Evolutionary conservation across 2,329 filamentous ascomycete species (phyloP).

Genomic region (Rutstroemia sydowiana): DNA sequence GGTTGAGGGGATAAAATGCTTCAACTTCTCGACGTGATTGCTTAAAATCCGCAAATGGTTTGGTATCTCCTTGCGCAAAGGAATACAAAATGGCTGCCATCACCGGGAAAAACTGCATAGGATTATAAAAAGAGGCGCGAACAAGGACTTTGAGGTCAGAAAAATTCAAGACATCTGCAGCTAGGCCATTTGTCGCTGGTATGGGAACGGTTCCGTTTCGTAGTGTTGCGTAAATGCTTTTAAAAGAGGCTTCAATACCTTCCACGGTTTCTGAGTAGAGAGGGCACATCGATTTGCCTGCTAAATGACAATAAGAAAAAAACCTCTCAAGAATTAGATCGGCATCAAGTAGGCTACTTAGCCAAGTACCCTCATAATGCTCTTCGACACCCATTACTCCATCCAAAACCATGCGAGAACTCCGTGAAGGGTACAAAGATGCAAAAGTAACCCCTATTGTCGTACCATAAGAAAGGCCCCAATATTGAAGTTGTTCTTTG

Average conservation of each 20-base stretch:
- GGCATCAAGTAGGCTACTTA: neutral
- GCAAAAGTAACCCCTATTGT: conserved; percentile 11
- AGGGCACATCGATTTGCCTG: neutral
- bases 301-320: neutral
- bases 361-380: neutral
- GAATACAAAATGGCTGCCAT: neutral
- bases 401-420: conserved; percentile 12
- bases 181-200: neutral
- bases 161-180: neutral
- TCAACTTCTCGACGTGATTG: neutral
- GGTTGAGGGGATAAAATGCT: neutral
- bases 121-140: neutral
- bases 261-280: neutral
- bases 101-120: neutral
- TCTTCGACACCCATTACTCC: conserved; percentile 2
- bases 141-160: neutral
- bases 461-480: conserved; percentile 13
- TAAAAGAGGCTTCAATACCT: neutral
- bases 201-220: neutral
- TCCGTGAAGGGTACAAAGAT: conserved; percentile 11
- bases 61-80: neutral
- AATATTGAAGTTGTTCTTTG: neutral
- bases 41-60: neutral
- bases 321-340: neutral
- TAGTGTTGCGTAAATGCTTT: neutral